A percentile compares a stretch with the other conserved stretches of the same genome.
phyloP scores from a whole-genome alignment of 148 eudicot species.

The Bassia scoparia region DNA sequence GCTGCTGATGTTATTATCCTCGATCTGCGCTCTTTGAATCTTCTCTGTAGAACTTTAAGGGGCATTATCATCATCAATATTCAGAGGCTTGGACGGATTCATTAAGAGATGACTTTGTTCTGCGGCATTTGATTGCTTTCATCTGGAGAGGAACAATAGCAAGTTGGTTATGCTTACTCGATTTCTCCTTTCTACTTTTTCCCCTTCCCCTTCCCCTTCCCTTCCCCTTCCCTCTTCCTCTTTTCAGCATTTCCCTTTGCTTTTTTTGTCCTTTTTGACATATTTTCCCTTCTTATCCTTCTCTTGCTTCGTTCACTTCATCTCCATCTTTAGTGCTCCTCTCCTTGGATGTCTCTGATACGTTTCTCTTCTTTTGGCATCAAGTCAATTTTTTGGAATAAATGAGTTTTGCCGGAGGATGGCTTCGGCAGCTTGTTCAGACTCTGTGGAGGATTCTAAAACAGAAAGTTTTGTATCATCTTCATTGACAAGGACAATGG shows the following conservation, averaged over 20 bases:
- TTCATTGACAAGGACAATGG: slow-evolving; percentile 59
- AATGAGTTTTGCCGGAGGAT: slow-evolving; percentile 23
- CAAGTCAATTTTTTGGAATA: slow-evolving; percentile 21
- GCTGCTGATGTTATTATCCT: neutral
- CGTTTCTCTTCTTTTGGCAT: slow-evolving; percentile 28
- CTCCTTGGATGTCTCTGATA: neutral
- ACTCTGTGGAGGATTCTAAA: slow-evolving; percentile 20
- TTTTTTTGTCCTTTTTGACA: neutral
- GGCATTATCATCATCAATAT: slow-evolving; percentile 33
- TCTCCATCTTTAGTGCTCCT: slow-evolving; percentile 15
- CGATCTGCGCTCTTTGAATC: slow-evolving; percentile 13
- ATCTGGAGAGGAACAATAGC: slow-evolving; percentile 42
- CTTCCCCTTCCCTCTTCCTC: slow-evolving; percentile 8
- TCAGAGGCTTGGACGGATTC: slow-evolving; percentile 35
- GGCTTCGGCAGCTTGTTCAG: slow-evolving; percentile 24
- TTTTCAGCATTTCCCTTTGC: slow-evolving; percentile 5
- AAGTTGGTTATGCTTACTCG: slow-evolving; percentile 21
- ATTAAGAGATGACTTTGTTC: slow-evolving; percentile 39
- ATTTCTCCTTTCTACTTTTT: neutral
- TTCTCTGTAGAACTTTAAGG: slow-evolving; percentile 33
- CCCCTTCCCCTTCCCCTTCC: neutral
- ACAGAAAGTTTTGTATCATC: slow-evolving; percentile 35
- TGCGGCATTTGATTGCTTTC: slow-evolving; percentile 27
- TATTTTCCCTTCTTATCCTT: slow-evolving; percentile 16
- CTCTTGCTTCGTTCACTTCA: neutral